These are phyloP conservation scores for Aspergillus sp. DNA, from an alignment of 2,329 filamentous ascomycete genomes.

Conservation along the genomic window DNA sequence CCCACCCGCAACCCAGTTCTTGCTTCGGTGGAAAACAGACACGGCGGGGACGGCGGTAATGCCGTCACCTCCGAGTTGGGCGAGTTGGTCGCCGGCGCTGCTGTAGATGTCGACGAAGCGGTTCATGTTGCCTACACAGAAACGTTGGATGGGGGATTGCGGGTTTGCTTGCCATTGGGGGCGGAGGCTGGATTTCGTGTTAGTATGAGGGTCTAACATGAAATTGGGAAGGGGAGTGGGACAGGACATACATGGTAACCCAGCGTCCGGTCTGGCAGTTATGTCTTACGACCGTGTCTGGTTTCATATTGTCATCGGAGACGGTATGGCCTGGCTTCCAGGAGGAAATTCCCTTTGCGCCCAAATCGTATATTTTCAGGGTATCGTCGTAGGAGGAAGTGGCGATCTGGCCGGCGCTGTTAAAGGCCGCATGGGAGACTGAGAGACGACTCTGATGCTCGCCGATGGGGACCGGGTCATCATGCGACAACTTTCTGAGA, in stretches of 20 bases:
- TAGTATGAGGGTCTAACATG: not conserved
- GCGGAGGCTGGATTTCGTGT: slow-evolving; percentile 51
- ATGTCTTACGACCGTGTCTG: slow-evolving; percentile 65
- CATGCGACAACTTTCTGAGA: slow-evolving; percentile 64
- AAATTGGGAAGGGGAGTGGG: not conserved
- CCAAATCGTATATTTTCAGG: slow-evolving; percentile 84
- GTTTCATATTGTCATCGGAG: slow-evolving; percentile 60
- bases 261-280: slow-evolving; percentile 96
- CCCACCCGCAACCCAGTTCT: slow-evolving; percentile 88
- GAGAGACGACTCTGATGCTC: slow-evolving; percentile 79
- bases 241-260: slow-evolving; percentile 70
- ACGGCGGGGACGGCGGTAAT: slow-evolving; percentile 95
- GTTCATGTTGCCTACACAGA: slow-evolving; percentile 96
- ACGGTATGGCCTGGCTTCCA: slow-evolving; percentile 60
- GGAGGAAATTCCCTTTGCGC: slow-evolving; percentile 47
- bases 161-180: slow-evolving; percentile 87
- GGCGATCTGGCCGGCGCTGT: slow-evolving; percentile 75
- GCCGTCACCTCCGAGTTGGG: slow-evolving; percentile 80
- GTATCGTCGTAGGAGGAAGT: slow-evolving; percentile 95
- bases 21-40: slow-evolving; percentile 78
- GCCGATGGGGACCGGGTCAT: slow-evolving; percentile 66
- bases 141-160: slow-evolving; percentile 73
- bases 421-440: slow-evolving; percentile 91
- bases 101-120: slow-evolving; percentile 91
- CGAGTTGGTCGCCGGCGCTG: slow-evolving; percentile 76